Evolutionary conservation across 2,329 filamentous ascomycete species (phyloP).

Genomic region (Trichophyton simii): DNA sequence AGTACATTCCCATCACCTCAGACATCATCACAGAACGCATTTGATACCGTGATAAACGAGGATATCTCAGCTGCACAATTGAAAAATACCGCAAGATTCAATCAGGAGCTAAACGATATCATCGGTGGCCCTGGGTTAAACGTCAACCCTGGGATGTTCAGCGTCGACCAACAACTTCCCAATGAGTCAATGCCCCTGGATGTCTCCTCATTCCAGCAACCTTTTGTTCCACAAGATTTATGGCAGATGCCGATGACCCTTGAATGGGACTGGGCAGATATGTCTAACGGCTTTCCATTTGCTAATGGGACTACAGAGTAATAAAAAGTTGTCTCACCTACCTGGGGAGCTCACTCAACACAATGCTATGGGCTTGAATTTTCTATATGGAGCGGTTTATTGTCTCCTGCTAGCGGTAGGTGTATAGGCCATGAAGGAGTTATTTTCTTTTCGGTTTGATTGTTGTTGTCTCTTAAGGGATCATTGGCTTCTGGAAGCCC

Average conservation of each 20-base stretch:
- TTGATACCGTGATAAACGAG: constrained; percentile 1
- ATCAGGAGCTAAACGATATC: constrained; percentile 19
- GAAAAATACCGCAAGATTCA: constrained; percentile 7
- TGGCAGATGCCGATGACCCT: constrained; percentile 95
- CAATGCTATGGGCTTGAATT: not conserved
- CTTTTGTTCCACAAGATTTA: constrained; percentile 80
- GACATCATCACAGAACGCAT: constrained; percentile 2
- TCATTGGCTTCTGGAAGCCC: not conserved
- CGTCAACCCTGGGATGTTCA: constrained; percentile 5
- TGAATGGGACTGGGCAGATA: constrained; percentile 67
- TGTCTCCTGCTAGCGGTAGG: not conserved
- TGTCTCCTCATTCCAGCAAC: constrained; percentile 56
- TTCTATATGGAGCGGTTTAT: not conserved
- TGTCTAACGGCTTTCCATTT: constrained; percentile 16
- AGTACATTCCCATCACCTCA: constrained; percentile 7
- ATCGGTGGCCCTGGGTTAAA: constrained; percentile 21
- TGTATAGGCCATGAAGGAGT: not conserved
- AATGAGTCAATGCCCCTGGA: constrained; percentile 22
- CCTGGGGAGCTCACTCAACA: too few relatives aligned
- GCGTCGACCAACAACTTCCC: constrained; percentile 16
- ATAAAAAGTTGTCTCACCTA: not conserved
- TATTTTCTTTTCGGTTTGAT: not conserved
- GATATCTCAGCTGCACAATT: not conserved
- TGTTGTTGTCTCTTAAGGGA: not conserved
- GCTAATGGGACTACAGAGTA: not conserved